These are phyloP conservation scores for Kokia cookei DNA, from an alignment of 441 rosid species.

Conservation along the genomic window DNA sequence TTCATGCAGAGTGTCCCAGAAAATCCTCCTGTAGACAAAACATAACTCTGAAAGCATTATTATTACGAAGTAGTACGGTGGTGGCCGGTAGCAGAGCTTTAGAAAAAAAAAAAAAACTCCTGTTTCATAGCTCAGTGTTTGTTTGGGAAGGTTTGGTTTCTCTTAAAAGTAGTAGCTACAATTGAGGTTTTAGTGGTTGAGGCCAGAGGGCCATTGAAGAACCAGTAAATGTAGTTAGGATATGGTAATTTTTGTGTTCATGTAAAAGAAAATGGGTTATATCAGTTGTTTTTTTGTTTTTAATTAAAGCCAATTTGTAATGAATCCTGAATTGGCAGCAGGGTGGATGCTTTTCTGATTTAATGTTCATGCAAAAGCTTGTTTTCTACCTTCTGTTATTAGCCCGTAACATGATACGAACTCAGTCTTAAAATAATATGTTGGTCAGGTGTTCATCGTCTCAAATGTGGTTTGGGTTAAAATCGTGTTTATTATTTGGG, in stretches of 20 bases:
- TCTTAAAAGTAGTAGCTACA: neutral
- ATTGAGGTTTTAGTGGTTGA: neutral
- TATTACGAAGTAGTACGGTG: neutral
- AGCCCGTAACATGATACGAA: too few relatives aligned
- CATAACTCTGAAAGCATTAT: neutral
- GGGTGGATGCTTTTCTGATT: neutral
- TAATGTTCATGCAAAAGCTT: neutral
- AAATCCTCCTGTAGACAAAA: neutral
- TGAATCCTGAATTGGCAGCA: slow-evolving; percentile 11
- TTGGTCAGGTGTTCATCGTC: too few relatives aligned
- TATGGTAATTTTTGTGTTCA: neutral
- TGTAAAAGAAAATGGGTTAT: slow-evolving; percentile 16
- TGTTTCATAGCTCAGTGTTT: neutral
- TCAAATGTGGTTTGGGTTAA: too few relatives aligned
- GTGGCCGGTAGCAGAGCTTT: neutral
- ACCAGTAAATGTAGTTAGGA: slow-evolving; percentile 9
- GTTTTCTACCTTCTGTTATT: neutral
- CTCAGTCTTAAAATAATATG: too few relatives aligned
- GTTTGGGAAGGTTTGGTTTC: slow-evolving; percentile 1
- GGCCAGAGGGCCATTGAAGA: slow-evolving; percentile 3
- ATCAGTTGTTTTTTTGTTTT: neutral
- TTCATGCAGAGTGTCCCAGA: slow-evolving; percentile 11
- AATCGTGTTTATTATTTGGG: too few relatives aligned
- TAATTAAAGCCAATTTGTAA: slow-evolving; percentile 6
- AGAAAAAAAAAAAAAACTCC: neutral